Evolutionary conservation across 768 basidiomycete species (phyloP).

Genomic region (Candolleomyces eurysporus): DNA sequence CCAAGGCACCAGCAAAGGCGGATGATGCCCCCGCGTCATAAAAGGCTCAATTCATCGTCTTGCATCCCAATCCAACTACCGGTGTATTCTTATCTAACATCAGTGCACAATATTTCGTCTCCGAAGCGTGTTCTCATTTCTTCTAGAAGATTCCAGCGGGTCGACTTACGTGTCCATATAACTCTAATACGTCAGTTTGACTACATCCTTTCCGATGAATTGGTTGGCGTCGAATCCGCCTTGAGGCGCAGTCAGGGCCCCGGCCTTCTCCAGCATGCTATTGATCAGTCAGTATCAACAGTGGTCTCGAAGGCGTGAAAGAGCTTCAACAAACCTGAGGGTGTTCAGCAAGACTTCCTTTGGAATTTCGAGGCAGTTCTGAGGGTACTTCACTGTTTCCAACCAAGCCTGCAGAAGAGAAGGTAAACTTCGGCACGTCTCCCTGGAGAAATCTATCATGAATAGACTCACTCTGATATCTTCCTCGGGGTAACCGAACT

Average conservation of each 20-base stretch:
- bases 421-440: background rate
- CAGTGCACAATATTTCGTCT: no score
- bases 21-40: background rate
- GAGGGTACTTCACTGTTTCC: constrained; percentile 72
- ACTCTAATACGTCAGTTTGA: constrained; percentile 37
- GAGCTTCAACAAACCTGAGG: constrained; percentile 47
- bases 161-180: background rate
- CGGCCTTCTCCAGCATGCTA: constrained; percentile 11
- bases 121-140: no score
- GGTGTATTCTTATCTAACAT: no score
- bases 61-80: background rate
- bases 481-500: constrained; percentile 78
- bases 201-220: constrained; percentile 42
- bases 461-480: constrained; percentile 64
- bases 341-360: constrained; percentile 67
- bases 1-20: background rate
- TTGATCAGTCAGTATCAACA: background rate
- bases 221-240: constrained; percentile 10
- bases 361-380: constrained; percentile 62
- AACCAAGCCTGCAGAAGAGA: constrained; percentile 68
- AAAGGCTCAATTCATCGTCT: background rate
- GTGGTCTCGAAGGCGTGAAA: background rate
- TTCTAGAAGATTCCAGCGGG: background rate
- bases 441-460: no score
- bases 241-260: constrained; percentile 10